Conservation (phyloP, 495 filamentous ascomycete species). For the Xylaria nigripes region DNA sequence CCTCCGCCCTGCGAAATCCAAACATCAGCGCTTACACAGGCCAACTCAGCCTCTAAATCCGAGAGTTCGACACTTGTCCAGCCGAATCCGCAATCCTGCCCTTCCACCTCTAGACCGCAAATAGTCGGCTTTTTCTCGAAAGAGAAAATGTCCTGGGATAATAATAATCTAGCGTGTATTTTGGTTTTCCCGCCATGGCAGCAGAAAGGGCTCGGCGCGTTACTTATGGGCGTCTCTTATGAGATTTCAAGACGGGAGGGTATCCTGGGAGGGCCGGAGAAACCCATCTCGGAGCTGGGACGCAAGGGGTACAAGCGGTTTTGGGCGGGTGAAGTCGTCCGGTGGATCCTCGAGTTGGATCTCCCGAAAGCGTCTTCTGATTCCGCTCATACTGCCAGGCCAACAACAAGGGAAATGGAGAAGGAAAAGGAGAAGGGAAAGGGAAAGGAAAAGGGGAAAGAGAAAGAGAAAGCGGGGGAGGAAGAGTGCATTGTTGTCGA, state of each 20-base stretch:
- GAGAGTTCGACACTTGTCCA: neutral
- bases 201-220: constrained; percentile 72
- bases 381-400: neutral
- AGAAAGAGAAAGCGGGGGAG: neutral
- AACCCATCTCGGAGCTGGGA: constrained; percentile 79
- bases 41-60: neutral
- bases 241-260: constrained; percentile 81
- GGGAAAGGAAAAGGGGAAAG: constrained; percentile 15
- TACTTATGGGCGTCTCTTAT: constrained; percentile 90
- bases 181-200: constrained; percentile 95
- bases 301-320: constrained; percentile 70
- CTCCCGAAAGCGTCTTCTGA: neutral
- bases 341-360: constrained; percentile 49
- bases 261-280: constrained; percentile 85
- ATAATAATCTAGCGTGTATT: constrained; percentile 96
- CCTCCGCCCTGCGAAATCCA: constrained; percentile 31
- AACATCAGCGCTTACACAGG: constrained; percentile 6
- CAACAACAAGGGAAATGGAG: constrained; percentile 12
- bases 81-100: neutral
- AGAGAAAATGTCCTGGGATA: constrained; percentile 97
- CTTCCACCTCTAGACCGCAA: constrained; percentile 28
- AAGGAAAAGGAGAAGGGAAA: constrained; percentile 1
- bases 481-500: constrained; percentile 30
- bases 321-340: constrained; percentile 73
- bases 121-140: constrained; percentile 97